Evolutionary conservation across 352 stramenopile genomes (phyloP), one percentile per base, ranked within the genome.

Genomic region (Phytophthora cactorum): DNA sequence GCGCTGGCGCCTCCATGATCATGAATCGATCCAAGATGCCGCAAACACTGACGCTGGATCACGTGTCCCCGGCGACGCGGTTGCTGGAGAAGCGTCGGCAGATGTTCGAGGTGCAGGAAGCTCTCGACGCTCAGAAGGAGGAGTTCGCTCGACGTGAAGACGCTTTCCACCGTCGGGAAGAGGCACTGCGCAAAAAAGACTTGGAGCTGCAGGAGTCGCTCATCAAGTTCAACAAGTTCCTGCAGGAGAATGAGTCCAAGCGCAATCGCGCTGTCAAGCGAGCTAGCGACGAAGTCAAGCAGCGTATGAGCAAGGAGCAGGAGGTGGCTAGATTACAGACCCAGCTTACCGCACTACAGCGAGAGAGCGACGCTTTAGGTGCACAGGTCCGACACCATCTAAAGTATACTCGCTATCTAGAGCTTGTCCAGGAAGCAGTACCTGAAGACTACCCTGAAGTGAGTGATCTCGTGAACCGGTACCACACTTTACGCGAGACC

Each of bases 181-280:
- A 98, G 72, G 87, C 79, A 0, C 78, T 98, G 17, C 84, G 93
- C 32, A 95, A 97, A 63, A 98, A 98, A 66, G 93, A 98, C 61
- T 72, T 98, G 17, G 92, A 98, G 70, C 76, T 98, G 46, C 93
- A 98, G 68, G 92, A 98, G 52, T 98, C 90, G 25, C 83, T 98
- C 36, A 98, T 98, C 77, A 98, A 98, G 72, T 98, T 98, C 78
- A 98, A 98, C 81, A 98, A 98, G 63, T 97, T 97, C 66, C 77
- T 96, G 8, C 85, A 98, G 66, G 93, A 98, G 55, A 98, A 98
- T 72, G 95, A 98, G 67, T 96, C 82, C 27, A 98, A 98, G 70
- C 86, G 95, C 25, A 98, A 97, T 61, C 90, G 95, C 0, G 95
- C 95, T 10, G 86, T 97, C 45, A 98, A 98, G 68, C 79, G 94